Percentiles rank a stretch among this genome's conserved stretches.
phyloP scores from a whole-genome alignment of 768 basidiomycete genomes.

The Botryobasidium botryosum region DNA sequence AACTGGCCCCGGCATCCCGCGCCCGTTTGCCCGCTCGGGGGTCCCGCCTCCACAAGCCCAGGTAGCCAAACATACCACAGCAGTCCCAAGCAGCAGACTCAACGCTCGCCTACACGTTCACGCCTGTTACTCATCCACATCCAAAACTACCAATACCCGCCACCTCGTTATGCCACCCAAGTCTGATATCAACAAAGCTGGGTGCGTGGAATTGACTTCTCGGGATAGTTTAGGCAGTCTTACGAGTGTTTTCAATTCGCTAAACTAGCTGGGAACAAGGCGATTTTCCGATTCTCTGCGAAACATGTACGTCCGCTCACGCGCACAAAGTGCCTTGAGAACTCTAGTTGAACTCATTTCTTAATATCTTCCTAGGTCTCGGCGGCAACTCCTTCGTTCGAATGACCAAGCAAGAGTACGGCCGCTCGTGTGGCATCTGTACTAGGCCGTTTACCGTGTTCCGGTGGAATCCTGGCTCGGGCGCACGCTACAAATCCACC shows the following conservation, averaged over 20 bases:
- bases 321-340: not conserved
- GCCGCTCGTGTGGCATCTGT: constrained; percentile 91
- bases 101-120: too few relatives aligned
- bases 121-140: too few relatives aligned
- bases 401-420: constrained; percentile 97
- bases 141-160: too few relatives aligned
- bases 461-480: constrained; percentile 93
- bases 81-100: too few relatives aligned
- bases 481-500: constrained; percentile 89
- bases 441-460: constrained; percentile 94
- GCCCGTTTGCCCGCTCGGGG: too few relatives aligned
- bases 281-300: constrained; percentile 87
- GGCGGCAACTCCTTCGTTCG: constrained; percentile 85
- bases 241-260: too few relatives aligned
- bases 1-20: too few relatives aligned
- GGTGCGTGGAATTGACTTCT: too few relatives aligned
- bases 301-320: constrained; percentile 49
- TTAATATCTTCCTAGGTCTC: constrained; percentile 34
- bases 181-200: constrained; percentile 88
- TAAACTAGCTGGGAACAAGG: constrained; percentile 92
- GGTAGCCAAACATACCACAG: too few relatives aligned
- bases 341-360: not conserved
- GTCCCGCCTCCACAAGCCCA: too few relatives aligned
- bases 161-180: constrained; percentile 33
- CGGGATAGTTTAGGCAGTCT: too few relatives aligned